These are phyloP conservation scores for Xylaria flabelliformis DNA, from an alignment of 495 filamentous ascomycete species.

Conservation along the genomic window DNA sequence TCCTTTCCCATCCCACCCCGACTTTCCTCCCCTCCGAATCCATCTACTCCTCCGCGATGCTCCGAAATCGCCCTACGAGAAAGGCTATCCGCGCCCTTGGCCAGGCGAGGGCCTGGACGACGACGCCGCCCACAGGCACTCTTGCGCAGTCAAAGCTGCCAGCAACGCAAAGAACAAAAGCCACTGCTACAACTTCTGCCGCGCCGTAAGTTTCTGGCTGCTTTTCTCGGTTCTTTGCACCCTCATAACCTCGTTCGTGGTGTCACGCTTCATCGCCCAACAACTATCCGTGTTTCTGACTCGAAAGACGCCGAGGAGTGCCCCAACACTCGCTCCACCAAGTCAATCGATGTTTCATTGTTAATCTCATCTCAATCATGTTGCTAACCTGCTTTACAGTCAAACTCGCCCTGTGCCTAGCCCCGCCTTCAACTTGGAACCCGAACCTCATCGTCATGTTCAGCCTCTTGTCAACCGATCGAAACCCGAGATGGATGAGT, in stretches of 20 bases:
- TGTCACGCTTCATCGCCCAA: background rate
- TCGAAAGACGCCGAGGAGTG: constrained; percentile 6
- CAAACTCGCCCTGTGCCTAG: constrained; percentile 2
- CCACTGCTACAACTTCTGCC: constrained; percentile 7
- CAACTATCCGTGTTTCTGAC: constrained; percentile 9
- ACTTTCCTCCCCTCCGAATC: constrained; percentile 11
- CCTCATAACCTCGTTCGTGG: constrained; percentile 8
- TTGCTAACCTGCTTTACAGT: constrained; percentile 12
- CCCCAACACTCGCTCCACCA: constrained; percentile 9
- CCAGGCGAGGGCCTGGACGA: constrained; percentile 10
- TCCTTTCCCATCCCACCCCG: constrained; percentile 9
- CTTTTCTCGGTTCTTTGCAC: constrained; percentile 3
- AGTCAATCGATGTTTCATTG: constrained; percentile 7
- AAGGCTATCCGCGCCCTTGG: constrained; percentile 7
- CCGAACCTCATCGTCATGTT: constrained; percentile 11
- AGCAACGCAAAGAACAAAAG: constrained; percentile 9
- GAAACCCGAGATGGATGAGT: constrained; percentile 12
- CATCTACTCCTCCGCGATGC: constrained; percentile 8
- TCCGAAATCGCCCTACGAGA: constrained; percentile 5
- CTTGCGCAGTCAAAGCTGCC: constrained; percentile 11
- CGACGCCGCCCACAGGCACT: constrained; percentile 12
- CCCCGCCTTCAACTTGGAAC: constrained; percentile 11
- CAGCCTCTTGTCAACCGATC: constrained; percentile 8
- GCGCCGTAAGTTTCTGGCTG: constrained; percentile 8
- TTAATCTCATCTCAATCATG: constrained; percentile 12